Percentiles rank a stretch among this genome's conserved stretches.
These are phyloP conservation scores for Aethionema arabicum DNA, from an alignment of 345 rosid genomes.

Conservation along the genomic window DNA sequence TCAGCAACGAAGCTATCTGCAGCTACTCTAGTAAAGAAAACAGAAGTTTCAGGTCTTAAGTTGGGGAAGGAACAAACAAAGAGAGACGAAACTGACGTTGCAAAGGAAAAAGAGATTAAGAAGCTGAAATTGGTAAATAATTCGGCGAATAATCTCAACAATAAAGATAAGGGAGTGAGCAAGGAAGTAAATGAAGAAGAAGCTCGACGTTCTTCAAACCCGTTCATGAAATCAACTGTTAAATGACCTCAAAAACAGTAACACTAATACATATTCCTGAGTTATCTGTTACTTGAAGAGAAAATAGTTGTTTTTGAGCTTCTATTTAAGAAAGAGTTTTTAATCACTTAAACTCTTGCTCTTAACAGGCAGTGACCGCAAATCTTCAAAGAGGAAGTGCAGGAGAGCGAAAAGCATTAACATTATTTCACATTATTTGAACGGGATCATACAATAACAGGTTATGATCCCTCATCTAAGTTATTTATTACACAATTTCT, in stretches of 20 bases:
- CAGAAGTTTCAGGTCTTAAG: constrained; percentile 35
- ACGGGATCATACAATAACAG: not conserved
- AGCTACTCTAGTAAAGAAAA: constrained; percentile 48
- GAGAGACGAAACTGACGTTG: constrained; percentile 27
- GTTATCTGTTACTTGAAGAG: too few relatives aligned
- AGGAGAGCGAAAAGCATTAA: not conserved
- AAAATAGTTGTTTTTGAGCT: too few relatives aligned
- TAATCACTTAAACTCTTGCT: too few relatives aligned
- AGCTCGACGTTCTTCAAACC: constrained; percentile 48
- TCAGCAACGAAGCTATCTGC: constrained; percentile 44
- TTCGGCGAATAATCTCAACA: constrained; percentile 20
- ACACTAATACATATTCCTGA: not conserved
- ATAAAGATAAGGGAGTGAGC: constrained; percentile 30
- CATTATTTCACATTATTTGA: constrained; percentile 14
- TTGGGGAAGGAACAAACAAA: constrained; percentile 38
- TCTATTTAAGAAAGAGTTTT: too few relatives aligned
- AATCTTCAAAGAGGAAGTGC: too few relatives aligned
- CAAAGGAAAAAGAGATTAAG: constrained; percentile 25
- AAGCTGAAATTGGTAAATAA: constrained; percentile 33
- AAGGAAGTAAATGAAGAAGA: constrained; percentile 33
- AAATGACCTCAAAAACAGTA: constrained; percentile 30
- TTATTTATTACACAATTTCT: constrained; percentile 4
- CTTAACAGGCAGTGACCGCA: too few relatives aligned
- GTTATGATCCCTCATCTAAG: constrained; percentile 18
- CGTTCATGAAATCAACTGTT: constrained; percentile 47